phyloP scores from a whole-genome alignment of 352 stramenopile species.

The Phytophthora vignae region DNA sequence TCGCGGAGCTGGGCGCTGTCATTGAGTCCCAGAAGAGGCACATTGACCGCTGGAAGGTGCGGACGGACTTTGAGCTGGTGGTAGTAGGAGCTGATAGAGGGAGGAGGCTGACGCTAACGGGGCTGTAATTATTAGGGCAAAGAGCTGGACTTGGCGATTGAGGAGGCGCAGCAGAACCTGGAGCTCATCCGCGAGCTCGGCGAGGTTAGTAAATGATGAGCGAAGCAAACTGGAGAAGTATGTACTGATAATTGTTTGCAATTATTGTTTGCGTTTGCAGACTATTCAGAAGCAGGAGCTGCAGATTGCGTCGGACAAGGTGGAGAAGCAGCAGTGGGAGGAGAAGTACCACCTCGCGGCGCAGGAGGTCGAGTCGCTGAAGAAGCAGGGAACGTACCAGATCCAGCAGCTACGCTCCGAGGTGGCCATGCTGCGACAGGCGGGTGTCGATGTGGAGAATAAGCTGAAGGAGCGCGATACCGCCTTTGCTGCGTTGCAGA shows the following conservation, averaged over 20 bases:
- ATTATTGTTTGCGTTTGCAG: constrained; percentile 21
- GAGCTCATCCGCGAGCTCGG: constrained; percentile 67
- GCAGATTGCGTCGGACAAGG: constrained; percentile 54
- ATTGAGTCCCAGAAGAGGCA: constrained; percentile 90
- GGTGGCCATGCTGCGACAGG: constrained; percentile 55
- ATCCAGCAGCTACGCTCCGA: constrained; percentile 60
- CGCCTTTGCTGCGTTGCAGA: constrained; percentile 44
- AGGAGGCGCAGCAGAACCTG: constrained; percentile 70
- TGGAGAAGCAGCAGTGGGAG: constrained; percentile 83
- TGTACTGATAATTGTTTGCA: too few relatives aligned
- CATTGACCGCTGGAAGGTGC: constrained; percentile 84
- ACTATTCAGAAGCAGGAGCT: constrained; percentile 71
- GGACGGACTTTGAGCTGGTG: neutral
- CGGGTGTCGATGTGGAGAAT: constrained; percentile 58
- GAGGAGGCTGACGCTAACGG: constrained; percentile 2
- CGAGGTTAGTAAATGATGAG: constrained; percentile 33
- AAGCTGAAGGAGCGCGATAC: constrained; percentile 54
- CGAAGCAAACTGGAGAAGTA: too few relatives aligned
- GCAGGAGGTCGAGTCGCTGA: constrained; percentile 61
- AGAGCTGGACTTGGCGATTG: constrained; percentile 82
- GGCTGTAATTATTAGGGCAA: constrained; percentile 48
- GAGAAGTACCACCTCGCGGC: constrained; percentile 74
- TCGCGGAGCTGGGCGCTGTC: constrained; percentile 76
- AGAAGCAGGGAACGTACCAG: constrained; percentile 60
- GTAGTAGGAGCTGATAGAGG: neutral